Percentiles rank a stretch among this genome's conserved stretches.
These are phyloP conservation scores for Usnea hakonensis DNA, from an alignment of 495 filamentous ascomycete genomes.

Conservation along the genomic window DNA sequence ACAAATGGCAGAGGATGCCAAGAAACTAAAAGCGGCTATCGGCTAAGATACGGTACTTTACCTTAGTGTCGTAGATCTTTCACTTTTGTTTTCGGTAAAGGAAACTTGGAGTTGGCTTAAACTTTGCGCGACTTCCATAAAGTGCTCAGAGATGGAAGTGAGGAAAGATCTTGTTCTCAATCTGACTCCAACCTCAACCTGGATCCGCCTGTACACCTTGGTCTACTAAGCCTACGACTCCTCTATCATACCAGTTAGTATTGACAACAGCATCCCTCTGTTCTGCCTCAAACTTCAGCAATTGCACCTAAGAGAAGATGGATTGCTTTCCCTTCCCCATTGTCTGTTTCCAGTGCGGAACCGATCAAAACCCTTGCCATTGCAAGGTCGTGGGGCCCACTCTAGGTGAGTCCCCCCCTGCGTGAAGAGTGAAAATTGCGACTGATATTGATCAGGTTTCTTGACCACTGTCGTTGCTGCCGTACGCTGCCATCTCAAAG, in stretches of 20 bases:
- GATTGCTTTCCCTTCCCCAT: constrained; percentile 37
- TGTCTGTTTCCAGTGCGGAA: constrained; percentile 47
- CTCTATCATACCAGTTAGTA: neutral
- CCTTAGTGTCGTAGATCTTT: neutral
- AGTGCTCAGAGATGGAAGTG: neutral
- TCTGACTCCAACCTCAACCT: too few relatives aligned
- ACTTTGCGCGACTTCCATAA: neutral
- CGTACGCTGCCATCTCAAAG: constrained; percentile 31
- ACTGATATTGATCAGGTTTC: constrained; percentile 32
- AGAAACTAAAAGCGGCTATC: neutral
- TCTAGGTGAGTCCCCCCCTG: constrained; percentile 32
- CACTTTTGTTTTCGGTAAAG: neutral
- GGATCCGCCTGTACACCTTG: neutral
- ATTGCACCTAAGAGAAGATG: constrained; percentile 9
- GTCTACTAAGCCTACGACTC: neutral
- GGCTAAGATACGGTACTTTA: too few relatives aligned
- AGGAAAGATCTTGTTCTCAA: neutral
- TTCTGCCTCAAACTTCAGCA: neutral
- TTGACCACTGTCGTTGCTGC: constrained; percentile 42
- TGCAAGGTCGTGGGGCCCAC: constrained; percentile 57
- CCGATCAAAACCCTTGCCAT: constrained; percentile 54
- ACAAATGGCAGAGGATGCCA: too few relatives aligned
- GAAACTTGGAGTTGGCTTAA: neutral
- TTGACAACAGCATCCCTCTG: neutral
- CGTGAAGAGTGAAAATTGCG: neutral